Conservation (phyloP, 331 rosid species). For the Pyrus hybrid region DNA sequence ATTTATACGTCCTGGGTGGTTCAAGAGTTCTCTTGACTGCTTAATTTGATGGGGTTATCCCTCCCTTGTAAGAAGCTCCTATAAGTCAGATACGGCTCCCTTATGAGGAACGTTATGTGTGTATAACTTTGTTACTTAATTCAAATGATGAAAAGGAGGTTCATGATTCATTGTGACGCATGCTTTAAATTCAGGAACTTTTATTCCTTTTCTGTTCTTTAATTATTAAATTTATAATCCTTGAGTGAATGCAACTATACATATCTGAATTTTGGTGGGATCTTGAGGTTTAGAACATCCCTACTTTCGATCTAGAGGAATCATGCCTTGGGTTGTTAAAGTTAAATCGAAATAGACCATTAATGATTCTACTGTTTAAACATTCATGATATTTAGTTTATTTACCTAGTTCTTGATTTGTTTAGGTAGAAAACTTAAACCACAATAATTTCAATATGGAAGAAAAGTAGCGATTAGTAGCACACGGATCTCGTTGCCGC, state of each 20-base stretch:
- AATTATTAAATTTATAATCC: not conserved
- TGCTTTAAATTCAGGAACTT: not conserved
- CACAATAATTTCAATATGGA: too few relatives aligned
- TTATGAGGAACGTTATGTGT: not conserved
- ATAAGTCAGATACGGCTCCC: not conserved
- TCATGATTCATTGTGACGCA: not conserved
- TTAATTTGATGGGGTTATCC: conserved; percentile 24
- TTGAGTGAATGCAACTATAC: not conserved
- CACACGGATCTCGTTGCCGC: too few relatives aligned
- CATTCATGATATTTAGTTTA: not conserved
- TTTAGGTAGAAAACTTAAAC: too few relatives aligned
- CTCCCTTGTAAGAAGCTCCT: not conserved
- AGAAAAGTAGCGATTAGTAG: too few relatives aligned
- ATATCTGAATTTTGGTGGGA: not conserved
- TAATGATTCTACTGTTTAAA: not conserved
- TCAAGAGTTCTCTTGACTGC: conserved; percentile 55
- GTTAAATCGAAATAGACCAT: not conserved
- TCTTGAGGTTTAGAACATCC: not conserved
- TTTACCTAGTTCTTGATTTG: not conserved
- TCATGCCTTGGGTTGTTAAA: not conserved
- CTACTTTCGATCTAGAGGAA: not conserved
- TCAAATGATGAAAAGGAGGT: not conserved
- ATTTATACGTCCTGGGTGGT: conserved; percentile 61
- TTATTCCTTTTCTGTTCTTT: not conserved
- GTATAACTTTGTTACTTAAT: conserved; percentile 1